Evolutionary conservation across 2,329 filamentous ascomycete species (phyloP).

Genomic region (Scedosporium dehoogii): DNA sequence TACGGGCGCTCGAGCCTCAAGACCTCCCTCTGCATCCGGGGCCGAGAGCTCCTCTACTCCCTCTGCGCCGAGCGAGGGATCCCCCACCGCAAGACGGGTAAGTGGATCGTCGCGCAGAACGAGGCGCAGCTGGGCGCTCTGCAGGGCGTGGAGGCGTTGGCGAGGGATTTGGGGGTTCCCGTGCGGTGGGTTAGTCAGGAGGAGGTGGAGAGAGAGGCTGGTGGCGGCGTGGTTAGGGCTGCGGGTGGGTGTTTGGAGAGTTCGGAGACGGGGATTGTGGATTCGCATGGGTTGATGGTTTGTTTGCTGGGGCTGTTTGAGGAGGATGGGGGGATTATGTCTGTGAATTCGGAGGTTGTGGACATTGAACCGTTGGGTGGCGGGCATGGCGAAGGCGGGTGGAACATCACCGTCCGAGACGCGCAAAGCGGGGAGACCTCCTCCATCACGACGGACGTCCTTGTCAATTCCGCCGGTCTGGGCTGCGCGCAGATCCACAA

Average conservation of each 20-base stretch:
- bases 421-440: constrained; percentile 33
- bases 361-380: constrained; percentile 39
- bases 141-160: constrained; percentile 36
- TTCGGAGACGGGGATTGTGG: constrained; percentile 79
- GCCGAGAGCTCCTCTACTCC: constrained; percentile 67
- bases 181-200: constrained; percentile 56
- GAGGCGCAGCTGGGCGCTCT: constrained; percentile 56
- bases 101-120: constrained; percentile 92
- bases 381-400: constrained; percentile 48
- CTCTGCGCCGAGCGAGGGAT: constrained; percentile 62
- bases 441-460: constrained; percentile 60
- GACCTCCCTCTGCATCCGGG: constrained; percentile 69
- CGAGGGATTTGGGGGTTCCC: constrained; percentile 44
- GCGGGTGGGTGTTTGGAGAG: constrained; percentile 69
- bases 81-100: constrained; percentile 65
- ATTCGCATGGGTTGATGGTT: constrained; percentile 77
- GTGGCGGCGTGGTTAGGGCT: constrained; percentile 40
- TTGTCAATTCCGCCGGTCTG: constrained; percentile 82
- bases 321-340: constrained; percentile 63
- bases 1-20: constrained; percentile 72
- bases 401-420: constrained; percentile 52
- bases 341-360: constrained; percentile 58
- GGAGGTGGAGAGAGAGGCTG: constrained; percentile 29
- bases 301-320: constrained; percentile 69
- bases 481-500: constrained; percentile 70